Conservation (phyloP, 495 filamentous ascomycete species). For the Pseudomonodictys pantanalensis region DNA sequence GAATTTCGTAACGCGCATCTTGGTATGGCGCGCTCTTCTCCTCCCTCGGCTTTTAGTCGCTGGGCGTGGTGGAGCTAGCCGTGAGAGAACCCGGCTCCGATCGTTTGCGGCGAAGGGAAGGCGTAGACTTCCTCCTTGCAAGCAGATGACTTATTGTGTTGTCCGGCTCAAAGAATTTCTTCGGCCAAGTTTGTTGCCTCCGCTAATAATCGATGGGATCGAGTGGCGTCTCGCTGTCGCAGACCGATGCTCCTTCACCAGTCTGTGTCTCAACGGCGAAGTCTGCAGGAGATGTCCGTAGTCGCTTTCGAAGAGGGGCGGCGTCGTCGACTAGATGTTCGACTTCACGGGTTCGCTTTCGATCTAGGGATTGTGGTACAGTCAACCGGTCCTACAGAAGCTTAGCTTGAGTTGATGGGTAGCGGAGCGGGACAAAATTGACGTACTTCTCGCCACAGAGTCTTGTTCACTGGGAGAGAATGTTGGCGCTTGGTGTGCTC, state of each 20-base stretch:
- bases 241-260: not conserved
- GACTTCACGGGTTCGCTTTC: conserved; percentile 9
- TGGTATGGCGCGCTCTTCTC: conserved; percentile 44
- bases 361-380: not conserved
- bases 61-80: conserved; percentile 39
- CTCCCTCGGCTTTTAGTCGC: conserved; percentile 44
- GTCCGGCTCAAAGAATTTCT: conserved; percentile 6
- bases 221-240: not conserved
- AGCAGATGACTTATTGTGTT: conserved; percentile 2
- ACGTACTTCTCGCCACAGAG: not conserved
- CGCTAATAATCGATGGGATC: conserved; percentile 11
- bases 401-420: conserved; percentile 1
- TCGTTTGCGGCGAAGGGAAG: conserved; percentile 40
- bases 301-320: conserved; percentile 9
- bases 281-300: conserved; percentile 5
- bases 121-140: conserved; percentile 40
- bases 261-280: not conserved
- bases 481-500: not conserved
- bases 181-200: conserved; percentile 8
- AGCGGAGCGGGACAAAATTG: not conserved
- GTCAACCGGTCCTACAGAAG: not conserved
- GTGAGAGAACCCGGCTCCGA: conserved; percentile 38
- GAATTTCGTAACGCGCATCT: conserved; percentile 26
- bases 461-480: not conserved
- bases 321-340: not conserved